Evolutionary conservation across 2,329 filamentous ascomycete species (phyloP).

Genomic region (Colletotrichum limetticola): DNA sequence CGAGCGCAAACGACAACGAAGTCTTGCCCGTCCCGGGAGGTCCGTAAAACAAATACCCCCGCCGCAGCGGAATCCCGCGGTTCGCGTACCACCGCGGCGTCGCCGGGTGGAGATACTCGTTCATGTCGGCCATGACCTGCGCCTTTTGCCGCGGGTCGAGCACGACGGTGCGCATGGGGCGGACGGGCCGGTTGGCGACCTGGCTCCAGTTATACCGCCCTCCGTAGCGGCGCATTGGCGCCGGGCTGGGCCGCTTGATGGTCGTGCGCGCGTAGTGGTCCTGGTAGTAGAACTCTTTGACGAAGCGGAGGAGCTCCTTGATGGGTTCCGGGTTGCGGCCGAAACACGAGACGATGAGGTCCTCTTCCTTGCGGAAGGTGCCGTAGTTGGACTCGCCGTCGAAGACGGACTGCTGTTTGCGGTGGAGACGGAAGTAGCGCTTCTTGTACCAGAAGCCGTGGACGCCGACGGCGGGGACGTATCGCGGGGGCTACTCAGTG

Average conservation of each 20-base stretch:
- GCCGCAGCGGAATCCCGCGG: slow-evolving; percentile 78
- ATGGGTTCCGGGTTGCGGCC: slow-evolving; percentile 64
- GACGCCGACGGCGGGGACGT: slow-evolving; percentile 62
- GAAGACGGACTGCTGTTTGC: slow-evolving; percentile 56
- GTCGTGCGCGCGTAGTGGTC: slow-evolving; percentile 67
- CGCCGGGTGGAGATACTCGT: slow-evolving; percentile 79
- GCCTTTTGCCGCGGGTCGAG: slow-evolving; percentile 75
- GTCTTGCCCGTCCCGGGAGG: slow-evolving; percentile 82
- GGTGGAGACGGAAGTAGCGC: slow-evolving; percentile 59
- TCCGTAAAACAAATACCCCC: slow-evolving; percentile 83
- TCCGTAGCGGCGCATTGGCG: slow-evolving; percentile 37
- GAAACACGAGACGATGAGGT: slow-evolving; percentile 65
- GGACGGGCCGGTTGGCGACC: slow-evolving; percentile 71
- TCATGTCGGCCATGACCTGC: slow-evolving; percentile 75
- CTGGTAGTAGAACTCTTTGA: slow-evolving; percentile 60
- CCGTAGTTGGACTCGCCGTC: slow-evolving; percentile 47
- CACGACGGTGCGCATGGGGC: slow-evolving; percentile 81
- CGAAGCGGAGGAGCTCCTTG: slow-evolving; percentile 64
- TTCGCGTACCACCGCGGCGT: slow-evolving; percentile 80
- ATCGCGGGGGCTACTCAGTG: slow-evolving; percentile 56
- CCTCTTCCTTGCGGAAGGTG: slow-evolving; percentile 62
- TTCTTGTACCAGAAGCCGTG: slow-evolving; percentile 66
- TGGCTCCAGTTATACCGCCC: slow-evolving; percentile 62
- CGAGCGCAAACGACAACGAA: slow-evolving; percentile 72
- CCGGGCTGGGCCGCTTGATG: slow-evolving; percentile 58